Base-by-base conservation (phyloP, 148 eudicot species). In the Amaranthus cruentus region DNA sequence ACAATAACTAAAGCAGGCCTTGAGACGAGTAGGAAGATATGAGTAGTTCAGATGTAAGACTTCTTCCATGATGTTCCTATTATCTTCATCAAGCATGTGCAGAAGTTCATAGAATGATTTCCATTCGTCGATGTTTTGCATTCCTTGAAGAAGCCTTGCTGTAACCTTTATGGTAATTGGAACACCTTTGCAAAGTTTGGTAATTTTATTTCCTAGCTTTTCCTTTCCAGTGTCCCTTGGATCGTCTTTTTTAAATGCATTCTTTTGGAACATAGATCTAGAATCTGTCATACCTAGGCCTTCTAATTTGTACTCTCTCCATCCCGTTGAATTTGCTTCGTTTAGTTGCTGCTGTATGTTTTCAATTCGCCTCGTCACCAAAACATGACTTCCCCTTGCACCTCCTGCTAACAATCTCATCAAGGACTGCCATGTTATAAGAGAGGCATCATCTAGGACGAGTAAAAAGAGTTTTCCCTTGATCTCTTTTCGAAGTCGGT, bases 1-100 rank as follows among this genome's bases (percentile, higher is more conserved):
- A 59, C 80, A 78, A 51, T 78, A 78, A 46, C 47, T 52, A n/a
- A 78, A 71, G 51, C 81, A 78, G 67, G 76, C 73, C 58, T 74
- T 66, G 5, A 78, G 68, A 51, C 55, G 71, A 46, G 66, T 52
- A 11, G 81, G 81, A 44, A 78, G 81, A 55, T 72, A 73, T 4
- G 9, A 49, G 15, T 57, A 76, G 47, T 68, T 69, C 12, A 61
- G 52, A 62, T 61, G 53, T 43, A 76, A 52, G 55, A 76, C 60
- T 6, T 69, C 69, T 4, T 61, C 13, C 67, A 46, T 43, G 15
- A 60, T 38, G 3, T 76, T 9, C 42, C 44, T 52, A 9, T 61
- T 52, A n/a, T 42, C 62, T 53, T 42, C 7, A 2, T 15, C 69
- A 52, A 48, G 10, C 14, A n/a, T 56, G 38, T 28, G 10, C 44